These are phyloP conservation scores for Phytopythium aichiense DNA, from an alignment of 352 stramenopile genomes.

Conservation along the genomic window DNA sequence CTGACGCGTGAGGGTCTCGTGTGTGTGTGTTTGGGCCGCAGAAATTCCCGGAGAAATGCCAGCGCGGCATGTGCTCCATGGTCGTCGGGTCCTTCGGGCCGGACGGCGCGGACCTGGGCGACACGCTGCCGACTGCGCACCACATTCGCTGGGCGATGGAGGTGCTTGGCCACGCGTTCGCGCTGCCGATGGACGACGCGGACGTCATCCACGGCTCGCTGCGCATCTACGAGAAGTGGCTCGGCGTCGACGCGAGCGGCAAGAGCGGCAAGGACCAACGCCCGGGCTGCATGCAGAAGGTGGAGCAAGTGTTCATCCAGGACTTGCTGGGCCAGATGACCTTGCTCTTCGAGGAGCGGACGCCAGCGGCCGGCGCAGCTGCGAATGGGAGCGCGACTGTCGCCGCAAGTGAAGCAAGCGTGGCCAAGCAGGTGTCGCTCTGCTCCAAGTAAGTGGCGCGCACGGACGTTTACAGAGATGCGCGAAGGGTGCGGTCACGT, in stretches of 20 bases:
- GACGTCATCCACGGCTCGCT: constrained; percentile 78
- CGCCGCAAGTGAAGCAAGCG: constrained; percentile 19
- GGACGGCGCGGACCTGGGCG: constrained; percentile 39
- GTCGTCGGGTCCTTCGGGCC: constrained; percentile 64
- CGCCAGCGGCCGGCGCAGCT: constrained; percentile 11
- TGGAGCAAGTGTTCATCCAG: constrained; percentile 84
- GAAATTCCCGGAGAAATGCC: constrained; percentile 88
- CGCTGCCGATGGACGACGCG: constrained; percentile 79
- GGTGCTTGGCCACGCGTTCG: constrained; percentile 79
- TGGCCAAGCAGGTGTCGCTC: constrained; percentile 69
- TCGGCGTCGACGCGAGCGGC: constrained; percentile 44
- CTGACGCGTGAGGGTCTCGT: background rate
- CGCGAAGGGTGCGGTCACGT: background rate
- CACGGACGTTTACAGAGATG: too few species aligned
- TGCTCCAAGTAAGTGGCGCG: constrained; percentile 50
- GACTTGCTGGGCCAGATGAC: constrained; percentile 87
- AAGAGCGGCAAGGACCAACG: constrained; percentile 43
- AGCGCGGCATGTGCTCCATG: constrained; percentile 82
- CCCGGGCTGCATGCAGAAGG: constrained; percentile 73
- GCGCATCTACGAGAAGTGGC: constrained; percentile 79
- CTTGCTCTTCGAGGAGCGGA: constrained; percentile 79
- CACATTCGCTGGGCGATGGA: constrained; percentile 88
- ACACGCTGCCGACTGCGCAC: constrained; percentile 59
- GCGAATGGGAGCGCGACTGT: constrained; percentile 15
- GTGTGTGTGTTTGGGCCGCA: constrained; percentile 10